Conservation (phyloP, 1,284 basidiomycete species). For the Puccinia triticina region DNA sequence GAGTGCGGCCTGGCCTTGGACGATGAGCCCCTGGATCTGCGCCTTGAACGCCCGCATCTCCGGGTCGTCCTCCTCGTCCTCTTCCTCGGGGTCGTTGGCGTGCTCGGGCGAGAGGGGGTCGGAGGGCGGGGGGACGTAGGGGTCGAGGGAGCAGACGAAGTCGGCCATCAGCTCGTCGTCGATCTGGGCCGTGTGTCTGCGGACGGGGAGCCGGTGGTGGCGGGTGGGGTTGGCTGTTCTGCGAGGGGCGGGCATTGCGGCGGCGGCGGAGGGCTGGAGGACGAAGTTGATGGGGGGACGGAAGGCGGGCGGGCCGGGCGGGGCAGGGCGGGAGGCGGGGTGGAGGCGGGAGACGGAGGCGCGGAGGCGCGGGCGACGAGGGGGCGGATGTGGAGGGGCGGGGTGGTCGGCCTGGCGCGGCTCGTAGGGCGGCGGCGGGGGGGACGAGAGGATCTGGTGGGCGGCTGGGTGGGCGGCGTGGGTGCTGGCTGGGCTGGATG, state of each 20-base stretch:
- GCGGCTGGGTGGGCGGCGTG: not conserved
- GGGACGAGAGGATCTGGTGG: not conserved
- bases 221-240: not conserved
- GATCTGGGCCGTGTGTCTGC: not conserved
- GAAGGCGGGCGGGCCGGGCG: not conserved
- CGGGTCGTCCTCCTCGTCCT: constrained; percentile 9
- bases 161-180: constrained; percentile 41
- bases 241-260: not conserved
- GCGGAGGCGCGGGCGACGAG: not conserved
- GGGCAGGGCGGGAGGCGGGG: not conserved
- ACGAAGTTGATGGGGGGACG: constrained; percentile 18
- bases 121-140: constrained; percentile 35
- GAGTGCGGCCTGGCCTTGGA: constrained; percentile 30
- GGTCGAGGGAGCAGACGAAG: constrained; percentile 25
- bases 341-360: not conserved
- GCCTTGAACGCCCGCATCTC: constrained; percentile 31
- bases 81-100: not conserved
- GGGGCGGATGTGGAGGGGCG: too few species aligned
- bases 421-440: constrained; percentile 44
- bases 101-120: not conserved
- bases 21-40: constrained; percentile 37
- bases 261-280: not conserved
- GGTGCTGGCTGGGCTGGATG: not conserved
- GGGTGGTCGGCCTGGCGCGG: not conserved
- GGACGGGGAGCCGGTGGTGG: not conserved